These are phyloP conservation scores for Yarrowia sp. DNA, from an alignment of 805 yeast genomes.

Conservation along the genomic window DNA sequence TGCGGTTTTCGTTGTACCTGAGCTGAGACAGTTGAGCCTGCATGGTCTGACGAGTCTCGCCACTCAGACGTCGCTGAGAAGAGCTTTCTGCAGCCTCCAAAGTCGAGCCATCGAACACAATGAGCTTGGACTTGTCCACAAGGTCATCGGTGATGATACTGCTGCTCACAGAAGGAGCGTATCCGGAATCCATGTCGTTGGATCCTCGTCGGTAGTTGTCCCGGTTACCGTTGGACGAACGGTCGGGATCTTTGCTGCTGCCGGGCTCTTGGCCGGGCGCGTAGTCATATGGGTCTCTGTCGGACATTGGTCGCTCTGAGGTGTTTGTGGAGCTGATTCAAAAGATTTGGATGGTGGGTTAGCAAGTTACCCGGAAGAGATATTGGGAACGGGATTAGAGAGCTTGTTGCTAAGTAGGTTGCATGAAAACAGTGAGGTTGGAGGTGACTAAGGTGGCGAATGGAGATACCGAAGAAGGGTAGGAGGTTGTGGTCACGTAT, in stretches of 20 bases:
- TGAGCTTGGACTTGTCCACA: constrained; percentile 29
- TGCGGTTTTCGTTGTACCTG: constrained; percentile 69
- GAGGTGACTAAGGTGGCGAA: too few relatives aligned
- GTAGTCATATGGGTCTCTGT: constrained; percentile 15
- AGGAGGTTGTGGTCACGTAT: too few relatives aligned
- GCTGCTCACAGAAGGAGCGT: not conserved
- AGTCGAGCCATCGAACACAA: constrained; percentile 33
- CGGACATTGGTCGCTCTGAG: not conserved
- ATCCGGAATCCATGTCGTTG: constrained; percentile 4
- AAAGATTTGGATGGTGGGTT: not conserved
- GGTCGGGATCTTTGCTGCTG: not conserved
- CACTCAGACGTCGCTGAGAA: constrained; percentile 30
- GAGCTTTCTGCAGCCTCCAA: constrained; percentile 27
- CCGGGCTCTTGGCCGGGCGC: constrained; percentile 28
- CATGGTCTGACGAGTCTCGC: constrained; percentile 38
- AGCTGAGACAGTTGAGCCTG: constrained; percentile 65
- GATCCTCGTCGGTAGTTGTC: not conserved
- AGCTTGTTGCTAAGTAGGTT: too few relatives aligned
- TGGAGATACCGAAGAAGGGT: too few relatives aligned
- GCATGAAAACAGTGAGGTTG: too few relatives aligned
- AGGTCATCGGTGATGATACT: constrained; percentile 27
- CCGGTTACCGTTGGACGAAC: not conserved
- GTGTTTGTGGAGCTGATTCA: too few relatives aligned
- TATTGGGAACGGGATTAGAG: too few relatives aligned
- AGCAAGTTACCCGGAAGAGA: constrained; percentile 14